Conservation (phyloP, 129 eudicot genomes). For the Smallanthus sonchifolius region DNA sequence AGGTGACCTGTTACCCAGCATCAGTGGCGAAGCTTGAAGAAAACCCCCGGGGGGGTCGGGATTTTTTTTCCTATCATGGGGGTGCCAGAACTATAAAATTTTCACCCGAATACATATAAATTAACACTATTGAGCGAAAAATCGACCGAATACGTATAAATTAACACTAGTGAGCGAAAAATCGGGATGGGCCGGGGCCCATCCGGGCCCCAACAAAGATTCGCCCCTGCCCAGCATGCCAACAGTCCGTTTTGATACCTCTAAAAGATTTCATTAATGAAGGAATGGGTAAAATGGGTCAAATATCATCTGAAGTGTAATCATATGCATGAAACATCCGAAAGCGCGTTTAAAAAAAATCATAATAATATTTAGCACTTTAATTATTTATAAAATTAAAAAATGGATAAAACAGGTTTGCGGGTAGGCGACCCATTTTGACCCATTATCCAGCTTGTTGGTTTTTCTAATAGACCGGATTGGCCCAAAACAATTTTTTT, state of each 20-base stretch:
- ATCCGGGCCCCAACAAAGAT: too few species aligned
- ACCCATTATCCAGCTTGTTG: not conserved
- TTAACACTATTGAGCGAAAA: too few species aligned
- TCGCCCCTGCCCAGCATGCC: not conserved
- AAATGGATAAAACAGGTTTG: not conserved
- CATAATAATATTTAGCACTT: not conserved
- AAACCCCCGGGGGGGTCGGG: too few species aligned
- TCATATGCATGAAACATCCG: not conserved
- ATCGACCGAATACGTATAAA: too few species aligned
- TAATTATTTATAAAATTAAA: not conserved
- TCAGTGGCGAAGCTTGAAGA: too few species aligned
- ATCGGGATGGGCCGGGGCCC: too few species aligned
- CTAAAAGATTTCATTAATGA: not conserved
- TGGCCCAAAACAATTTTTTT: not conserved
- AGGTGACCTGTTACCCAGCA: too few species aligned
- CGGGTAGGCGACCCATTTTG: not conserved
- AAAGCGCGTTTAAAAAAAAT: too few species aligned
- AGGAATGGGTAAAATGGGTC: not conserved
- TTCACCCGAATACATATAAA: too few species aligned
- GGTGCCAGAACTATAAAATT: too few species aligned
- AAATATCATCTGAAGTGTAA: not conserved
- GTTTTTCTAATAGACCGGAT: not conserved
- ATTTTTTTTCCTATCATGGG: too few species aligned
- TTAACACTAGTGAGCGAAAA: too few species aligned
- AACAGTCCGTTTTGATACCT: not conserved